Conservation (phyloP, 1,284 basidiomycete species). For the Apiotrichum domesticum region DNA sequence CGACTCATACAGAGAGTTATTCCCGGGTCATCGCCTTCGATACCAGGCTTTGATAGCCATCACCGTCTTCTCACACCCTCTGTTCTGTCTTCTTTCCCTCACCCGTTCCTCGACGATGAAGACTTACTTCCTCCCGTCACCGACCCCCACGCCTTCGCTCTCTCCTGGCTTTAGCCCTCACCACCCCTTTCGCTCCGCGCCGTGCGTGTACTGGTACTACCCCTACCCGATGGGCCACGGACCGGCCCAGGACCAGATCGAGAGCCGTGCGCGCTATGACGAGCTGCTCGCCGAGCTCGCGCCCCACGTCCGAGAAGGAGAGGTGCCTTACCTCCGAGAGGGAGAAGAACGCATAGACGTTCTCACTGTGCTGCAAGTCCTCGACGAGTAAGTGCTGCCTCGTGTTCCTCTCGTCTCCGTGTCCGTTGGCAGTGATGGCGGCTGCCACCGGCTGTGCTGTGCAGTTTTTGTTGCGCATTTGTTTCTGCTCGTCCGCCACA, state of each 20-base stretch:
- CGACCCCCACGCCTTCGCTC: background rate
- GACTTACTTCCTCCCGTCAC: background rate
- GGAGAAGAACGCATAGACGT: background rate
- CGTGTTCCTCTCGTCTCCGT: background rate
- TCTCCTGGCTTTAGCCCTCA: background rate
- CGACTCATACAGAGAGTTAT: too few species aligned
- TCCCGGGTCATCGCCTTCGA: too few species aligned
- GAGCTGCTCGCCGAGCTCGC: background rate
- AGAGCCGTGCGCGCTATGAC: background rate
- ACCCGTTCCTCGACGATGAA: background rate
- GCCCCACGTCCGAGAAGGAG: background rate
- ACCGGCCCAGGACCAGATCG: background rate
- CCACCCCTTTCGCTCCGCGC: background rate
- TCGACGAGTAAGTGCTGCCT: background rate
- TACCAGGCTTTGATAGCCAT: too few species aligned
- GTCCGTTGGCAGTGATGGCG: too few species aligned
- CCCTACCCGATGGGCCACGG: slow-evolving; percentile 1
- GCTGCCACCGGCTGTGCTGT: too few species aligned
- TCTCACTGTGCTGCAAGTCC: background rate
- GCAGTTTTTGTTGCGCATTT: too few species aligned
- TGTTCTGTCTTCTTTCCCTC: background rate
- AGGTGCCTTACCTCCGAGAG: too few species aligned
- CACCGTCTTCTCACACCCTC: too few species aligned
- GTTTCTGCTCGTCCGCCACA: too few species aligned
- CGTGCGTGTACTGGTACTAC: background rate